These are phyloP conservation scores for Phaeotremella skinneri DNA, from an alignment of 768 basidiomycete genomes.

Conservation along the genomic window DNA sequence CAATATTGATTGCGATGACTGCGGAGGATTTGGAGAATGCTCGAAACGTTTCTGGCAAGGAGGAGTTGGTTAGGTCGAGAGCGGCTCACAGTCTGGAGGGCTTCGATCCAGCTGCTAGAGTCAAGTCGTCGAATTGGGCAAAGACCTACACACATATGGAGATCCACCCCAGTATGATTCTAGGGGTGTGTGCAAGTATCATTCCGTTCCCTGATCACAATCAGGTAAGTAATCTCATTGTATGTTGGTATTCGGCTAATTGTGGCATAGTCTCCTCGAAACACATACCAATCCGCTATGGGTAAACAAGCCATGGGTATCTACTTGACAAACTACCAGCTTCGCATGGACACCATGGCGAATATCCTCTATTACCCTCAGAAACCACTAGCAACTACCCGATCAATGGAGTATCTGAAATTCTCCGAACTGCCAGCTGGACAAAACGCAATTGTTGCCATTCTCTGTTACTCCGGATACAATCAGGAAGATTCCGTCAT, in stretches of 20 bases:
- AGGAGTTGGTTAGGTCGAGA: slow-evolving; percentile 41
- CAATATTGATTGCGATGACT: slow-evolving; percentile 99
- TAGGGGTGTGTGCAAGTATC: slow-evolving; percentile 97
- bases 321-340: slow-evolving; percentile 94
- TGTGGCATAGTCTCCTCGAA: slow-evolving; percentile 84
- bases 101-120: slow-evolving; percentile 79
- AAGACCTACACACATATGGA: slow-evolving; percentile 99
- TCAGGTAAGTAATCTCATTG: slow-evolving; percentile 62
- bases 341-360: slow-evolving; percentile 99
- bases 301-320: slow-evolving; percentile 99
- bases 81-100: slow-evolving; percentile 53
- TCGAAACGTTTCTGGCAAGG: slow-evolving; percentile 51
- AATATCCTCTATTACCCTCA: slow-evolving; percentile 99
- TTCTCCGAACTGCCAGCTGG: slow-evolving; percentile 98
- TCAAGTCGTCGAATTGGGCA: slow-evolving; percentile 78
- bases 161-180: slow-evolving; percentile 98
- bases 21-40: slow-evolving; percentile 90
- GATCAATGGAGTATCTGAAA: slow-evolving; percentile 98
- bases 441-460: slow-evolving; percentile 98
- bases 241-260: background rate
- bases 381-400: slow-evolving; percentile 96
- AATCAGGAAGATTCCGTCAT: slow-evolving; percentile 99
- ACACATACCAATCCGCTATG: slow-evolving; percentile 99
- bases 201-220: slow-evolving; percentile 99
- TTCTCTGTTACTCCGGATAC: slow-evolving; percentile 97